Evolutionary conservation across 2,329 filamentous ascomycete genomes (phyloP).

Genomic region (Colletotrichum sp.): DNA sequence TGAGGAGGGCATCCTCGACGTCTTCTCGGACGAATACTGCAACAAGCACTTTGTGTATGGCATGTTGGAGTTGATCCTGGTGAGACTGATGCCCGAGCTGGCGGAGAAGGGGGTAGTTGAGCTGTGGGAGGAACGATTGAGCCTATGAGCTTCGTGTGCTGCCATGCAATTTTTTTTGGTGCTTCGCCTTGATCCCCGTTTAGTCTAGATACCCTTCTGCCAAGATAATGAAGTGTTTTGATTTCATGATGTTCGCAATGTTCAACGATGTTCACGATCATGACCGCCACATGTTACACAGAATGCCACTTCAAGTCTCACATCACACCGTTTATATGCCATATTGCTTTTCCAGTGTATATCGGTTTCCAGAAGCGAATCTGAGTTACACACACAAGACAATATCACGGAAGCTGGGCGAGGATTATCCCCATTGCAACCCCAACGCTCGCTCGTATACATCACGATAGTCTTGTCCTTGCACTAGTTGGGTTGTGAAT

Average conservation of each 20-base stretch:
- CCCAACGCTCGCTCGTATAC: neutral
- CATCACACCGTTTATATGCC: neutral
- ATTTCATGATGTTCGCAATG: neutral
- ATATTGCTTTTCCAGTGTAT: neutral
- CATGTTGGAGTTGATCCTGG: conserved; percentile 81
- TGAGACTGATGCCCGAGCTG: conserved; percentile 84
- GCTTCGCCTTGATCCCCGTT: neutral
- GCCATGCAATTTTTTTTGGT: neutral
- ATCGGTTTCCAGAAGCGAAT: neutral
- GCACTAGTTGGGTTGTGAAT: neutral
- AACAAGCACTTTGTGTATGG: conserved; percentile 92
- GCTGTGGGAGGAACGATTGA: conserved; percentile 75
- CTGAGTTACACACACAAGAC: neutral
- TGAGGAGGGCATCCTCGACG: conserved; percentile 68
- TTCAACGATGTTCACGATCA: neutral
- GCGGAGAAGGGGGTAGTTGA: conserved; percentile 73
- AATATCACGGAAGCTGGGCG: neutral
- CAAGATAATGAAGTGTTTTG: neutral
- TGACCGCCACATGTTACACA: neutral
- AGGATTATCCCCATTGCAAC: neutral
- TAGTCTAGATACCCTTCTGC: conserved; percentile 16
- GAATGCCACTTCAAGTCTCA: neutral
- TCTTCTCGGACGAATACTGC: conserved; percentile 83
- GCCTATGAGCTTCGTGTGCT: conserved; percentile 21
- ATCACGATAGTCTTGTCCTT: neutral